phyloP scores from a whole-genome alignment of 345 rosid species.

The Aethionema arabicum region DNA sequence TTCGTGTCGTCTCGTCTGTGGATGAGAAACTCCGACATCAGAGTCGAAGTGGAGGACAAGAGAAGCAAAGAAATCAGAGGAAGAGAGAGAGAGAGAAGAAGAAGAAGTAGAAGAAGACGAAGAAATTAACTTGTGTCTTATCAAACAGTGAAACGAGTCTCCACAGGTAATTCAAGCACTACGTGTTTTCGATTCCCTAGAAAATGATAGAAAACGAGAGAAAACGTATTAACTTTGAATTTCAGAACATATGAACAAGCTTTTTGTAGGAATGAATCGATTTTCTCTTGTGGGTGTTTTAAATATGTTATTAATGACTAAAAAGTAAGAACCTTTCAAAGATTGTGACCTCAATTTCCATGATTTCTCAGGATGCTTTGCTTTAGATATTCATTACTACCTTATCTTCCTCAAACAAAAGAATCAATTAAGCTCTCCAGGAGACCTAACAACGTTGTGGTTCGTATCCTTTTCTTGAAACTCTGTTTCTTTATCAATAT shows the following conservation, averaged over 20 bases:
- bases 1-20: conserved; percentile 3
- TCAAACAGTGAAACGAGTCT: too few relatives aligned
- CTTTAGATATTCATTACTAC: conserved; percentile 54
- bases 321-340: neutral
- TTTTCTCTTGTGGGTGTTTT: conserved; percentile 4
- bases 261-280: too few relatives aligned
- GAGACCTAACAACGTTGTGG: conserved; percentile 48
- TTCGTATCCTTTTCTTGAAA: conserved; percentile 27
- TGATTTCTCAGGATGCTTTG: conserved; percentile 50
- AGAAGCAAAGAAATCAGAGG: conserved; percentile 19
- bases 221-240: neutral
- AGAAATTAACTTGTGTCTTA: too few relatives aligned
- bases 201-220: too few relatives aligned
- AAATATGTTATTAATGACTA: neutral
- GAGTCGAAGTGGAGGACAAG: neutral
- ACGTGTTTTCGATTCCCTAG: neutral
- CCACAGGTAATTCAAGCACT: too few relatives aligned
- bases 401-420: conserved; percentile 44
- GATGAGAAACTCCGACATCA: conserved; percentile 11
- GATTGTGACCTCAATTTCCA: neutral
- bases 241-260: neutral
- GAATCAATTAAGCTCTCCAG: conserved; percentile 39
- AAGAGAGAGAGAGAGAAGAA: neutral
- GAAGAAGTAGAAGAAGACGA: too few relatives aligned
- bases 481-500: neutral